These are phyloP conservation scores for Rhododendron williamsianum DNA, from an alignment of 148 eudicot species.

Conservation along the genomic window DNA sequence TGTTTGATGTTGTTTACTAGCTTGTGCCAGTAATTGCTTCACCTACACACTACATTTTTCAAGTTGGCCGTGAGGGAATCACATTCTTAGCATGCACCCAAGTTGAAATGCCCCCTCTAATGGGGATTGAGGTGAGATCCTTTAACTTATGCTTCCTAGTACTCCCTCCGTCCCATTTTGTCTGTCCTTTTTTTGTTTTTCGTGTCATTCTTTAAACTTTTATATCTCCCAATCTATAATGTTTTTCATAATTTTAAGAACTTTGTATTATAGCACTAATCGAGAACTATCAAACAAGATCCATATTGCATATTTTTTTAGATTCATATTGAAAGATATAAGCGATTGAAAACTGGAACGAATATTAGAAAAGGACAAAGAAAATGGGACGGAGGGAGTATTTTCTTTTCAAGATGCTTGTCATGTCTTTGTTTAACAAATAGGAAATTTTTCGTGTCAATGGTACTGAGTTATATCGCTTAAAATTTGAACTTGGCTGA, in stretches of 20 bases:
- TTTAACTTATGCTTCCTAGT: background rate
- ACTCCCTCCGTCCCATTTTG: too few relatives aligned
- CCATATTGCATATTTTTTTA: too few relatives aligned
- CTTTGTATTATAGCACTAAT: too few relatives aligned
- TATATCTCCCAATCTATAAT: too few relatives aligned
- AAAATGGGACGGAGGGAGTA: too few relatives aligned
- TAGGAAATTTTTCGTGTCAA: background rate
- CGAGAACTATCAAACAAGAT: too few relatives aligned
- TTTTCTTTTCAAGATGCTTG: background rate
- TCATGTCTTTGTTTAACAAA: background rate
- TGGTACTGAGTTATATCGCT: background rate
- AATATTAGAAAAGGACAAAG: too few relatives aligned
- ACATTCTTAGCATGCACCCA: slow-evolving; percentile 90
- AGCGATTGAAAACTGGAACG: too few relatives aligned
- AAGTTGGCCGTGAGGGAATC: slow-evolving; percentile 83
- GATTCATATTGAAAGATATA: too few relatives aligned
- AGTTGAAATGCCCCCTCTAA: slow-evolving; percentile 96
- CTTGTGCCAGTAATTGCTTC: slow-evolving; percentile 80
- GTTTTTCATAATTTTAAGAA: too few relatives aligned
- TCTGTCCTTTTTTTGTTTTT: too few relatives aligned
- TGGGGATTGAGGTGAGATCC: slow-evolving; percentile 85
- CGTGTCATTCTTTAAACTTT: too few relatives aligned
- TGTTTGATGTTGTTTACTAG: slow-evolving; percentile 32
- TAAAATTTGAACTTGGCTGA: background rate
- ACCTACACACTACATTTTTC: slow-evolving; percentile 93